phyloP scores from a whole-genome alignment of 106 monocot species.

The Posidonia australis region DNA sequence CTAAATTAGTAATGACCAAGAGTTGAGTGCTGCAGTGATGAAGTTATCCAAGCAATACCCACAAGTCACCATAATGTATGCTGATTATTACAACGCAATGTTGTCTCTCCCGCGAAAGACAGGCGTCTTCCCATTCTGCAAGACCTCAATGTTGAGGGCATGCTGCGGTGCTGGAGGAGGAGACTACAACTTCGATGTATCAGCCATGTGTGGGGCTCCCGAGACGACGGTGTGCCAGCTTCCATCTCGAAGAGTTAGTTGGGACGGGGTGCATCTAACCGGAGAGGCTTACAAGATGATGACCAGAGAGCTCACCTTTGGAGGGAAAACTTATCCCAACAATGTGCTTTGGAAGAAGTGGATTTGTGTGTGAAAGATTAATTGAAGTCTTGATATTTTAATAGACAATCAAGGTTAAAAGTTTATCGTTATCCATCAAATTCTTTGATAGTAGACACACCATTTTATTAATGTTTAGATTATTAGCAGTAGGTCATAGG shows the following conservation, averaged over 20 bases:
- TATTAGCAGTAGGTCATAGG: no score
- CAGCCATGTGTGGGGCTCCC: not conserved
- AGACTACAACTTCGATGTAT: conserved; percentile 7
- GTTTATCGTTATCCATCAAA: no score
- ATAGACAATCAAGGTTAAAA: no score
- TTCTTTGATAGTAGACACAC: no score
- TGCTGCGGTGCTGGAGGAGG: conserved; percentile 14
- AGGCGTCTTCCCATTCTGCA: not conserved
- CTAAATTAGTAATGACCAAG: no score
- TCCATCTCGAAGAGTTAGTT: conserved; percentile 3
- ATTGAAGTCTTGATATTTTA: no score
- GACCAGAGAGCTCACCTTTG: not conserved
- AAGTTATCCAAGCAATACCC: not conserved
- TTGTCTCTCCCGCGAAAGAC: not conserved
- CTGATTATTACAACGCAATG: conserved; percentile 15
- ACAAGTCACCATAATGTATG: conserved; percentile 7
- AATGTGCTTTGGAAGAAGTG: conserved; percentile 5
- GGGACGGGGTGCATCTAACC: conserved; percentile 23
- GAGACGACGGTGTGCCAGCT: not conserved
- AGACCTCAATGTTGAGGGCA: conserved; percentile 3
- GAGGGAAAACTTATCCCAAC: not conserved
- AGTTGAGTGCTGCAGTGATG: not conserved
- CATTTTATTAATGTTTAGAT: no score
- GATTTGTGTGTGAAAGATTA: no score
- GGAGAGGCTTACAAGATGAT: conserved; percentile 12